These are phyloP conservation scores for Moringa oleifera DNA, from an alignment of 345 rosid species.

Conservation along the genomic window DNA sequence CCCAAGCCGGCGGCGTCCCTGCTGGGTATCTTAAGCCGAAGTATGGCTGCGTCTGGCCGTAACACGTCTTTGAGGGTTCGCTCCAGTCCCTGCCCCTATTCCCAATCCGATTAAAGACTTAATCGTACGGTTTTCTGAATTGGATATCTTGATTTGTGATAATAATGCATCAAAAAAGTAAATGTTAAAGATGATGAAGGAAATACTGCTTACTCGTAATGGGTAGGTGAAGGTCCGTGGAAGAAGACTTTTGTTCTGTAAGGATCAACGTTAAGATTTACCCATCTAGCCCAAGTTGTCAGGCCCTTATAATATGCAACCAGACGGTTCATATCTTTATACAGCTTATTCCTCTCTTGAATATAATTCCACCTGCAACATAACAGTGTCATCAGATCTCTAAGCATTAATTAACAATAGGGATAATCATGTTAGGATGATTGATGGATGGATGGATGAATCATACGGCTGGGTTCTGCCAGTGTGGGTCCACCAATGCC, in stretches of 20 bases:
- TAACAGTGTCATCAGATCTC: not conserved
- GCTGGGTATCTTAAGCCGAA: slow-evolving; percentile 62
- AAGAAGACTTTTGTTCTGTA: slow-evolving; percentile 74
- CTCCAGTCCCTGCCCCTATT: slow-evolving; percentile 85
- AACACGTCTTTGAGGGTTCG: slow-evolving; percentile 53
- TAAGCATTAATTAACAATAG: too few relatives aligned
- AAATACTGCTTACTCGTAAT: slow-evolving; percentile 63
- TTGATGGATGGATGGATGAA: too few relatives aligned
- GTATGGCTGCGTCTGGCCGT: slow-evolving; percentile 55
- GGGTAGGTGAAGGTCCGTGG: slow-evolving; percentile 77
- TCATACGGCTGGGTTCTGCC: slow-evolving; percentile 68
- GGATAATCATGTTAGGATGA: not conserved
- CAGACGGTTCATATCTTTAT: slow-evolving; percentile 80
- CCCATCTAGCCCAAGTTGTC: slow-evolving; percentile 97
- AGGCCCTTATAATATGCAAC: slow-evolving; percentile 79
- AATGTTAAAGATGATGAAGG: not conserved
- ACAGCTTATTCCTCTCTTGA: slow-evolving; percentile 48
- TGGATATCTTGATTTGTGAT: too few relatives aligned
- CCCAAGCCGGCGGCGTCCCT: slow-evolving; percentile 63
- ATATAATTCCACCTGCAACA: slow-evolving; percentile 70
- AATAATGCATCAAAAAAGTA: too few relatives aligned
- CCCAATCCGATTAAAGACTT: too few relatives aligned
- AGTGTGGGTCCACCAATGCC: slow-evolving; percentile 97
- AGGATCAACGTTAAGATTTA: slow-evolving; percentile 57
- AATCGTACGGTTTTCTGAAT: too few relatives aligned